Base-by-base conservation (phyloP, 225 moss, liverwort and hornwort species). In the Thuidium tamariscinum region DNA sequence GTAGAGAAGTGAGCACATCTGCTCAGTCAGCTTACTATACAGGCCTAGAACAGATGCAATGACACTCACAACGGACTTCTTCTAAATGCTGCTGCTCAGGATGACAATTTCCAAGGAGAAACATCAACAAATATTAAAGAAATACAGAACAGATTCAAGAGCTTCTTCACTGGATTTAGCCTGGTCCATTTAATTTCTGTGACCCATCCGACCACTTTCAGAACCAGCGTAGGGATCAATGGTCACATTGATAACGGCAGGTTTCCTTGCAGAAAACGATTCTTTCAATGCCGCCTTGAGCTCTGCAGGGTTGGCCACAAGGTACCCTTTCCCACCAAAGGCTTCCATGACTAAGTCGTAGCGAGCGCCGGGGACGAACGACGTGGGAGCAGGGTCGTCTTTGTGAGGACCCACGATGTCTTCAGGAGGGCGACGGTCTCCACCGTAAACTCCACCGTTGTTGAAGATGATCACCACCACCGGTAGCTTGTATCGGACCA, bases 171-270 rank as follows among this genome's bases (percentile, higher is more conserved):
- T 51, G 59, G n/a, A 64, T n/a, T 26, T 5, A 11, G 37, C 63
- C 56, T 48, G 48, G 30, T 51, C 7, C 44, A 63, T 51, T 75
- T 89, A 99, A 51, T 99, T 99, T 70, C 97, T 92, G 88, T 99
- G 99, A 7, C 96, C 95, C 99, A 99, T 99, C 86, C 99, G 94
- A 66, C 99, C 99, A 80, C 99, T 99, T 93, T 97, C 99, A 39
- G 97, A 94, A 51, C 99, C 99, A 46, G 99, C 99, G 79, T 79
- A 99, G 69, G 99, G 99, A 81, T 99, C 97, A 39, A 99, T 93
- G 59, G 89, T 97, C 41, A 99, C 96, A 57, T 99, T 99, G 75
- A 99, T 97, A 5, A 99, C 95, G 46, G 96, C 94, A 77, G 99
- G 97, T 89, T 93, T 94, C 86, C 95, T 85, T 13, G 97, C 96